Percentiles rank a stretch among this genome's conserved stretches.
Conservation (phyloP, 148 eudicot species). For the Amaranthus palmeri region DNA sequence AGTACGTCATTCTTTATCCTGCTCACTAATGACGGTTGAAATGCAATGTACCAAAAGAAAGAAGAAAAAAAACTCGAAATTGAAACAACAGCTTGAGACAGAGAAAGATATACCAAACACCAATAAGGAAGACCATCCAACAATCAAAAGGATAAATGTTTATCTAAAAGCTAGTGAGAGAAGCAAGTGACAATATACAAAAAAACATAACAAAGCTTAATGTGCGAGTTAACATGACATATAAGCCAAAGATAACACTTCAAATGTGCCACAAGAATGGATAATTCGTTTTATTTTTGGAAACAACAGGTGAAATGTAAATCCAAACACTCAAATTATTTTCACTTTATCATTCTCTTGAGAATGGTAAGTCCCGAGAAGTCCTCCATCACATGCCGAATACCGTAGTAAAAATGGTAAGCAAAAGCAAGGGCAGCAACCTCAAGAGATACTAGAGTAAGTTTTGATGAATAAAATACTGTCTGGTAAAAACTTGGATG, state of each 20-base stretch:
- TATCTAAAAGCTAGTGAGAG: background rate
- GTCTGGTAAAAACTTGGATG: constrained; percentile 19
- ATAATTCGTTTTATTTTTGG: constrained; percentile 4
- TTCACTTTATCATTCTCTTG: background rate
- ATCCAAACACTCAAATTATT: background rate
- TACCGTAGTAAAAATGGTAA: constrained; percentile 14
- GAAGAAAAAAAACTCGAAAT: background rate
- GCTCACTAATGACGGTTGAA: background rate
- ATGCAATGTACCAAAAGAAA: background rate
- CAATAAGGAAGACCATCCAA: background rate
- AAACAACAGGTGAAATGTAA: background rate
- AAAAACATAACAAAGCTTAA: background rate
- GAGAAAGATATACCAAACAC: background rate
- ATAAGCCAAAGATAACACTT: background rate
- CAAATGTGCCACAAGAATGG: background rate
- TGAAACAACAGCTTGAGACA: background rate
- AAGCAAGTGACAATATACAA: background rate
- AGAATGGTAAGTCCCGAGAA: constrained; percentile 6
- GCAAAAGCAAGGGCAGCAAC: constrained; percentile 20
- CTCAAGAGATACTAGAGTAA: constrained; percentile 15
- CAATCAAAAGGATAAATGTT: background rate
- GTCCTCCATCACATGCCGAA: constrained; percentile 12
- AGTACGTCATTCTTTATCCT: background rate
- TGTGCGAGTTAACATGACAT: background rate
- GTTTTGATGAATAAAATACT: constrained; percentile 22